Conservation (phyloP, 2,329 filamentous ascomycete species). For the Paecilomyces sp. region DNA sequence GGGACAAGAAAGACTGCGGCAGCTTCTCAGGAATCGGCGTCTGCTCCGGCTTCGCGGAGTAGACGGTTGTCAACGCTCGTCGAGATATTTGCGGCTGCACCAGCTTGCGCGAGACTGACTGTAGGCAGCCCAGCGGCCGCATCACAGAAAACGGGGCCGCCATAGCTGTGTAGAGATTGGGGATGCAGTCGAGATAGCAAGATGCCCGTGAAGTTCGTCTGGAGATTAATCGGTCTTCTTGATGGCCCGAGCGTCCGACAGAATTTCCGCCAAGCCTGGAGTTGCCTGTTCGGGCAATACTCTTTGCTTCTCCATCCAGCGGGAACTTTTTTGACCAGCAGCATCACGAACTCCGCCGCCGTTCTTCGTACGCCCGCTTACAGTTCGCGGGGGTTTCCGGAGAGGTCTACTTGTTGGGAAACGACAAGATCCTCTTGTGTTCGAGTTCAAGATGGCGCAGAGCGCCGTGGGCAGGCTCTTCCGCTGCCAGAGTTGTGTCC, state of each 20-base stretch:
- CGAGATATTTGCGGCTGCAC: slow-evolving; percentile 42
- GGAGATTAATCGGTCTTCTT: slow-evolving; percentile 16
- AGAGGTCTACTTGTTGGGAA: background rate
- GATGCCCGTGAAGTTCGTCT: background rate
- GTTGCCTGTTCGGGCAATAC: slow-evolving; percentile 15
- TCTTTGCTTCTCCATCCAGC: slow-evolving; percentile 8
- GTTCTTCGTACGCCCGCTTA: background rate
- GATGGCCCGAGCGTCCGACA: slow-evolving; percentile 21
- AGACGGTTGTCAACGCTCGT: slow-evolving; percentile 46
- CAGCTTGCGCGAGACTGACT: slow-evolving; percentile 51
- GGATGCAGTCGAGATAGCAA: background rate
- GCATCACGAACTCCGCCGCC: slow-evolving; percentile 4
- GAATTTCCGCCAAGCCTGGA: slow-evolving; percentile 30
- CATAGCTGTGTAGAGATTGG: slow-evolving; percentile 45
- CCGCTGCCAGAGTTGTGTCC: slow-evolving; percentile 26
- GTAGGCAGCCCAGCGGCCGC: slow-evolving; percentile 66
- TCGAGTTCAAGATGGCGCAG: slow-evolving; percentile 29
- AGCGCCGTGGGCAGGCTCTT: slow-evolving; percentile 30
- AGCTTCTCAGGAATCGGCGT: slow-evolving; percentile 34
- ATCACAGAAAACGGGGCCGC: slow-evolving; percentile 48
- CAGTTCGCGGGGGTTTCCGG: background rate
- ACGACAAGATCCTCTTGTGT: background rate
- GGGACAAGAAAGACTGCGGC: slow-evolving; percentile 35
- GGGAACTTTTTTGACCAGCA: slow-evolving; percentile 19
- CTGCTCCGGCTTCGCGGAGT: slow-evolving; percentile 35